Evolutionary conservation across 75 land plant genomes (phyloP), one percentile per base, ranked within the genome.

Genomic region (Isoetes taiwanensis): DNA sequence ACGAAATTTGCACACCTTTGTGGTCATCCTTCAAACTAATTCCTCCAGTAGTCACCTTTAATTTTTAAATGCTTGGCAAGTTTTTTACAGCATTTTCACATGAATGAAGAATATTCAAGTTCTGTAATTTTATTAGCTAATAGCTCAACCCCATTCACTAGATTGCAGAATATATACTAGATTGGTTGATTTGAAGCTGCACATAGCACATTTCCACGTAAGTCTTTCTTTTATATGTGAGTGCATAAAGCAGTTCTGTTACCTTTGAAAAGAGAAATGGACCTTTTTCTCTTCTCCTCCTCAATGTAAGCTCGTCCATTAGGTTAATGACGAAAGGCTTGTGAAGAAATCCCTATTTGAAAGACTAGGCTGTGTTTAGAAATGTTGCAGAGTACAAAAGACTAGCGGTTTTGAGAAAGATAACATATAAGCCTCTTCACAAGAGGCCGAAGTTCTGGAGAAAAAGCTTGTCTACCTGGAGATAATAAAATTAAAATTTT

Each of bases 181-280:
- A 90, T 53, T 90, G 96, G 59, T 90, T 90, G 9, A 85, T 90
- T 82, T 90, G 96, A 28, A 90, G 83, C 90, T 89, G 96, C 39
- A 38, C 61, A 24, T 63, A 52, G 40, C 27, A 52, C n/a, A 25
- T 37, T 12, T 11, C 55, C 11, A 14, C 37, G 62, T n/a, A 28
- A 9, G 31, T 14, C 56, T 3, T 14, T 58, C n/a, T n/a, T n/a
- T n/a, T n/a, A n/a, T n/a, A n/a, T n/a, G n/a, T n/a, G n/a, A n/a
- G n/a, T n/a, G n/a, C n/a, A n/a, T n/a, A 43, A 43, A 23, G 27
- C 27, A 46, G n/a, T 30, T 9, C 39, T 37, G 11, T 37, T 62
- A 89, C 96, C 96, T 90, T 90, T 16, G 96, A 90, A 67, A 90
- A 90, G 39, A 90, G 78, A 20, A 90, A 90, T 28, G 96, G 90